phyloP scores from a whole-genome alignment of 768 basidiomycete genomes.

The Lentinula raphanica region DNA sequence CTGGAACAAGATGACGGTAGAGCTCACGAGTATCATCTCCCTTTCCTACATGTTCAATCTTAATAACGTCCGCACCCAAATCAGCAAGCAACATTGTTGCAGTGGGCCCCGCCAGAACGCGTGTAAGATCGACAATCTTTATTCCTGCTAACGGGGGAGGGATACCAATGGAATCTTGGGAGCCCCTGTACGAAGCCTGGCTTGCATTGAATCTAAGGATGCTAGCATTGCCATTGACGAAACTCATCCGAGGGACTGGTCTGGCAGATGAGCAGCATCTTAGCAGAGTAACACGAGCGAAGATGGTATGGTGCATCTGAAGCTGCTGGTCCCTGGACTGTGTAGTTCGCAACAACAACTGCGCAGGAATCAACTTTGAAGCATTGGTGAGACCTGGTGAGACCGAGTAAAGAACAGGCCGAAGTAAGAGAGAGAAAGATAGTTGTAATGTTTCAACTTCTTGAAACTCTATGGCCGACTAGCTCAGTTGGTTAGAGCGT shows the following conservation, averaged over 20 bases:
- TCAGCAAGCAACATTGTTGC: conserved; percentile 94
- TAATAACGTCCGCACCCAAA: conserved; percentile 89
- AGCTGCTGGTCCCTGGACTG: no score
- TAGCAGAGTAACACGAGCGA: background rate
- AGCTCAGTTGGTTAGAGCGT: conserved; percentile 94
- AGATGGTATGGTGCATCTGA: background rate
- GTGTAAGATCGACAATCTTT: conserved; percentile 82
- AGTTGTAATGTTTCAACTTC: background rate
- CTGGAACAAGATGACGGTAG: conserved; percentile 3
- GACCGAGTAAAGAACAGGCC: no score
- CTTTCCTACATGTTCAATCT: conserved; percentile 73
- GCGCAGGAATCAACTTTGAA: no score
- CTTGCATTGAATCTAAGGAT: background rate
- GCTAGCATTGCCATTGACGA: background rate
- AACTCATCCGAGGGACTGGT: background rate
- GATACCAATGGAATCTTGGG: conserved; percentile 36
- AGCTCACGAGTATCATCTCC: conserved; percentile 83
- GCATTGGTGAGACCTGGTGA: no score
- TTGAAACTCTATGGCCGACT: conserved; percentile 51
- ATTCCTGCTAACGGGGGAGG: conserved; percentile 76
- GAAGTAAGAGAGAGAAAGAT: no score
- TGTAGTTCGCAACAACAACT: no score
- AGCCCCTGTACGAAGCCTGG: background rate
- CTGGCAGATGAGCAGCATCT: background rate
- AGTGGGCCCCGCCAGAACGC: conserved; percentile 86